phyloP scores from a whole-genome alignment of 176 grass and related monocot species.

The Puccinellia tenuiflora region DNA sequence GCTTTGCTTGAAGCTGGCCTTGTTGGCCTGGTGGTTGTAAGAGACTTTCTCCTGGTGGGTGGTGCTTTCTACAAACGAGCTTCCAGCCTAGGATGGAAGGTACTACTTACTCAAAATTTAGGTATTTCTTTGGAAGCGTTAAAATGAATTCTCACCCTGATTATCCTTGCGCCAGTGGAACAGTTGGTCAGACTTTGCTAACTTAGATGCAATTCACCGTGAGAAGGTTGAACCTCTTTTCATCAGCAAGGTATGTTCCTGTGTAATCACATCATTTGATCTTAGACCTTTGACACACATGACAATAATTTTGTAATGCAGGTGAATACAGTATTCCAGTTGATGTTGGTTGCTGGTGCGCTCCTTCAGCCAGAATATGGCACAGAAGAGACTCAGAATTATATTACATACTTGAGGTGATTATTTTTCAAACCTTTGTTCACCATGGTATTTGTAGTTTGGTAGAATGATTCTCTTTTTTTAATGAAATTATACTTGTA shows the following conservation, averaged over 20 bases:
- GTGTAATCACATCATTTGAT: slow-evolving; percentile 13
- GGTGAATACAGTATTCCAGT: slow-evolving; percentile 88
- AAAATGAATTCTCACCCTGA: slow-evolving; percentile 3
- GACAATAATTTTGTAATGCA: slow-evolving; percentile 33
- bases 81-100: slow-evolving; percentile 84
- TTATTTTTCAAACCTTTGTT: slow-evolving; percentile 1
- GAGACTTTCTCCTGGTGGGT: slow-evolving; percentile 77
- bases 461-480: not conserved
- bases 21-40: slow-evolving; percentile 69
- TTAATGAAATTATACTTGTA: not conserved
- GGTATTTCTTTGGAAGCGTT: not conserved
- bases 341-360: slow-evolving; percentile 79
- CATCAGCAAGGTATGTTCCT: slow-evolving; percentile 79
- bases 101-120: slow-evolving; percentile 22
- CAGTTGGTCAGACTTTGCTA: slow-evolving; percentile 84
- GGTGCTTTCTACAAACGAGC: slow-evolving; percentile 86
- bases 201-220: slow-evolving; percentile 54
- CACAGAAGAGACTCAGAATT: slow-evolving; percentile 59
- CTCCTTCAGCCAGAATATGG: slow-evolving; percentile 94
- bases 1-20: slow-evolving; percentile 64
- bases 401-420: slow-evolving; percentile 67
- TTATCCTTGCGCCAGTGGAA: slow-evolving; percentile 56
- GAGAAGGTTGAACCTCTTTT: slow-evolving; percentile 91
- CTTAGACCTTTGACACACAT: not conserved
- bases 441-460: not conserved